A percentile compares a stretch with the other conserved stretches of the same genome.
Conservation (phyloP, 306 rosid genomes). For the Boehmeria nivea region DNA sequence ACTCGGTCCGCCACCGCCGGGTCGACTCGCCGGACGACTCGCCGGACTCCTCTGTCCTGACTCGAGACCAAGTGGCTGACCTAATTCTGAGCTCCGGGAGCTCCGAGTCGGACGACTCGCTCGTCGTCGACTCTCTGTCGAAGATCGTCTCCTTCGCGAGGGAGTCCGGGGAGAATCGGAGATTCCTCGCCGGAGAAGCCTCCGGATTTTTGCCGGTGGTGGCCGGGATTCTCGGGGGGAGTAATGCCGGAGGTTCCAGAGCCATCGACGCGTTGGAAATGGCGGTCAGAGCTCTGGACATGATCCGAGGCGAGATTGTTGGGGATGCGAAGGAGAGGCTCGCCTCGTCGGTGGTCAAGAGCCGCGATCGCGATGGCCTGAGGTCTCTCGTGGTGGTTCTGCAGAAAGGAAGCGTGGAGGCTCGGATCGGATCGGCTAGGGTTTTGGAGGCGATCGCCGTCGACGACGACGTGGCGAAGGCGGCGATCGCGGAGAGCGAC, state of each 20-base stretch:
- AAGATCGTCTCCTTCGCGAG: constrained; percentile 42
- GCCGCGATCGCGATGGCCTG: constrained; percentile 34
- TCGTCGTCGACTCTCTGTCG: constrained; percentile 27
- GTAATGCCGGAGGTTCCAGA: constrained; percentile 22
- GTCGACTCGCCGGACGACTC: constrained; percentile 34
- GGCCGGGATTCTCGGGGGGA: constrained; percentile 53
- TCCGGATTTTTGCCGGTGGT: constrained; percentile 44
- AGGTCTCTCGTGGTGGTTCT: constrained; percentile 20
- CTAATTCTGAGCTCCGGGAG: constrained; percentile 25
- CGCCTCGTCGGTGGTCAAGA: constrained; percentile 31
- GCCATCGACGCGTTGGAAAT: constrained; percentile 35
- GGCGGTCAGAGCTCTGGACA: constrained; percentile 38
- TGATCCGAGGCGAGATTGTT: constrained; percentile 34
- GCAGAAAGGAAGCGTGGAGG: constrained; percentile 40
- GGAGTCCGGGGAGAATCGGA: constrained; percentile 56
- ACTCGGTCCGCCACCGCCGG: constrained; percentile 38
- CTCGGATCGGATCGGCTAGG: constrained; percentile 46
- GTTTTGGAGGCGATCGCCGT: constrained; percentile 43
- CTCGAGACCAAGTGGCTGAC: constrained; percentile 31
- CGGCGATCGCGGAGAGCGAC: constrained; percentile 51
- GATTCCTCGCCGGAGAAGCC: constrained; percentile 35
- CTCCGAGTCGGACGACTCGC: neutral
- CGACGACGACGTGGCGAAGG: constrained; percentile 51
- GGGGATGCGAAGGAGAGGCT: constrained; percentile 25
- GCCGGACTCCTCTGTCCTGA: constrained; percentile 19